These are phyloP conservation scores for Polytolypa hystricis DNA, from an alignment of 2,329 filamentous ascomycete genomes.

Conservation along the genomic window DNA sequence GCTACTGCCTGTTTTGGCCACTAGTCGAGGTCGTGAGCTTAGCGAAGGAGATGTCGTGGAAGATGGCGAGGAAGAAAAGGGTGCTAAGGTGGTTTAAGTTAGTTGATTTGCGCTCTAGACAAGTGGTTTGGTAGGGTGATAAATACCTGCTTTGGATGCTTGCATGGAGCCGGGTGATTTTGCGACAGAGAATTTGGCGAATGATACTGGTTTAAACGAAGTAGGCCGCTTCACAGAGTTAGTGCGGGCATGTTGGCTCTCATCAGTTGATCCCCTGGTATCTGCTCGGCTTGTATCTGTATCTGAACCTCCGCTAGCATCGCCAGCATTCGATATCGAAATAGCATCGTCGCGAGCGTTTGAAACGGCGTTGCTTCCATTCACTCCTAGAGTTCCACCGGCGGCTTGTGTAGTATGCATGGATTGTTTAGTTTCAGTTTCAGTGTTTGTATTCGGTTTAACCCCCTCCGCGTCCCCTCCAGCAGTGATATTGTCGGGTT, in stretches of 20 bases:
- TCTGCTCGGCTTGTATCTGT: conserved; percentile 51
- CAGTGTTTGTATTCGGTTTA: conserved; percentile 24
- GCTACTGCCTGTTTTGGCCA: conserved; percentile 50
- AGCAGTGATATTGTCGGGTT: conserved; percentile 43
- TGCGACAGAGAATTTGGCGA: conserved; percentile 54
- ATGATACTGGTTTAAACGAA: conserved; percentile 54
- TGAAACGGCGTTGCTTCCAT: conserved; percentile 26
- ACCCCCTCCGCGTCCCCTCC: conserved; percentile 36
- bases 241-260: conserved; percentile 35
- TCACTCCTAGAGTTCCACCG: conserved; percentile 23
- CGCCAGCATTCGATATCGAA: conserved; percentile 23
- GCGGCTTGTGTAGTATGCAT: conserved; percentile 11
- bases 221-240: conserved; percentile 49
- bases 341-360: conserved; percentile 29
- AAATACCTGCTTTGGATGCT: conserved; percentile 35
- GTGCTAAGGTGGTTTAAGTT: neutral
- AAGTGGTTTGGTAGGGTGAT: no score
- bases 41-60: conserved; percentile 28
- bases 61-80: no score
- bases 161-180: conserved; percentile 48
- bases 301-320: conserved; percentile 47
- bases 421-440: conserved; percentile 14
- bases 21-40: conserved; percentile 47
- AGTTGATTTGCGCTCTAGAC: no score
- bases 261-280: conserved; percentile 30